phyloP scores from a whole-genome alignment of 2,329 filamentous ascomycete genomes.

The Myriangium duriaei region DNA sequence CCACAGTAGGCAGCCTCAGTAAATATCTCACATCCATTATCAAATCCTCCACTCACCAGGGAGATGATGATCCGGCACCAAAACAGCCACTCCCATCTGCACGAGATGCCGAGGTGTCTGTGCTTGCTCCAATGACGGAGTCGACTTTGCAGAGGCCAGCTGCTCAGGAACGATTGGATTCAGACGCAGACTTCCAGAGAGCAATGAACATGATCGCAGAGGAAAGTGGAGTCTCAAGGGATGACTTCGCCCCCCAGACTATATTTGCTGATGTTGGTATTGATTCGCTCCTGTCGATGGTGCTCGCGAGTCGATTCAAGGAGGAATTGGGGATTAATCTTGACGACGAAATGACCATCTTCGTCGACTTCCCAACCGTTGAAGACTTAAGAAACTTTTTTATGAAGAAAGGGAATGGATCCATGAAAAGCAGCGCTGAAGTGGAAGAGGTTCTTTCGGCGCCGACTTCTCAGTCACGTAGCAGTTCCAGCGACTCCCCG shows the following conservation, averaged over 20 bases:
- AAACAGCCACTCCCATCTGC: no score
- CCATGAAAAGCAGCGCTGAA: background rate
- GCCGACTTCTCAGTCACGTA: constrained; percentile 3
- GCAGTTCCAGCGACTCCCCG: constrained; percentile 1
- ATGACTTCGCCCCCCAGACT: constrained; percentile 19
- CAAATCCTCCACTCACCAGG: no score
- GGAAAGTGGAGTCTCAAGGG: constrained; percentile 19
- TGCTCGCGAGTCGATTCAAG: constrained; percentile 12
- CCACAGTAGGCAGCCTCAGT: no score
- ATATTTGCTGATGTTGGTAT: constrained; percentile 19
- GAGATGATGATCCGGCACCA: no score
- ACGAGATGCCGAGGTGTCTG: no score
- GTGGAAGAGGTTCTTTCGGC: background rate
- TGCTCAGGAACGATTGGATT: no score
- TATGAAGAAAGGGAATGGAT: background rate
- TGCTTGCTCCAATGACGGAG: no score
- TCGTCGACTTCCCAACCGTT: constrained; percentile 10
- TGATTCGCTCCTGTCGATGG: constrained; percentile 15
- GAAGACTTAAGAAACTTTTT: constrained; percentile 5
- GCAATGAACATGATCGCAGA: no score
- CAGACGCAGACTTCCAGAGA: no score
- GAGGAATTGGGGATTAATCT: constrained; percentile 16
- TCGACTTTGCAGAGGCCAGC: no score
- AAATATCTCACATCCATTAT: no score
- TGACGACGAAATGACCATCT: no score